Base-by-base conservation (phyloP, 169 alveolate species). In the Eimeria tenella region DNA sequence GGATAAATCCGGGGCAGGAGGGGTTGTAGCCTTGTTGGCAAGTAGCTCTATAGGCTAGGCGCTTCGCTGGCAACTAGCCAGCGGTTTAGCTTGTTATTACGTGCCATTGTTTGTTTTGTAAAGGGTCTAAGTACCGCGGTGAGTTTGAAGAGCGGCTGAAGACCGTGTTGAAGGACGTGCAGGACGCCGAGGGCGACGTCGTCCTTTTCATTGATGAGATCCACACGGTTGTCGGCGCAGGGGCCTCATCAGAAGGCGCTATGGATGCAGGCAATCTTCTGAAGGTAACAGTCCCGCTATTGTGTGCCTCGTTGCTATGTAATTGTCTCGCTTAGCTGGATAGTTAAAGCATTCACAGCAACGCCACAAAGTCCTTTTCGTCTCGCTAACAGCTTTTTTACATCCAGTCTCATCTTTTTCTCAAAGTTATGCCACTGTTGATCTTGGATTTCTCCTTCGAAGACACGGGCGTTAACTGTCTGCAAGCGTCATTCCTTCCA, bases 221-320 rank as follows among this genome's bases (percentile, higher is more conserved):
- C 2, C 98, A 97, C 96, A 96, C 98, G 0, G 96, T 97, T 52
- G 98, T 97, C 15, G 98, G 98, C 11, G 98, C 98, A 1, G 98
- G 98, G 0, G 97, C 97, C n/a, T 75, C 89, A 23, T 77, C 87
- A 4, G 98, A 97, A 23, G 98, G 98, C 42, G 98, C 98, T 6
- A 90, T 97, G 55, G 98, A 97, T 73, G 98, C 98, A 11, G 98
- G 98, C 11, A 97, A 97, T 93, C 95, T 97, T 17, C 96, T 97
- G 71, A 97, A 97, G 93, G 95, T 93, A 17, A 58, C 21, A 3
- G 42, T 31, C 42, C 2, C 2, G 42, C 42, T 31, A 2, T 31
- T 0, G 0, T 31, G 42, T 31, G 42, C 42, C 42, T 31, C 42
- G 42, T 31, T 31, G 42, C 42, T 31, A 31, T 31, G 42, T 31